Percentiles rank a stretch among this genome's conserved stretches.
These are phyloP conservation scores for Micromonas commoda DNA, from an alignment of 139 green algal genomes.

Conservation along the genomic window DNA sequence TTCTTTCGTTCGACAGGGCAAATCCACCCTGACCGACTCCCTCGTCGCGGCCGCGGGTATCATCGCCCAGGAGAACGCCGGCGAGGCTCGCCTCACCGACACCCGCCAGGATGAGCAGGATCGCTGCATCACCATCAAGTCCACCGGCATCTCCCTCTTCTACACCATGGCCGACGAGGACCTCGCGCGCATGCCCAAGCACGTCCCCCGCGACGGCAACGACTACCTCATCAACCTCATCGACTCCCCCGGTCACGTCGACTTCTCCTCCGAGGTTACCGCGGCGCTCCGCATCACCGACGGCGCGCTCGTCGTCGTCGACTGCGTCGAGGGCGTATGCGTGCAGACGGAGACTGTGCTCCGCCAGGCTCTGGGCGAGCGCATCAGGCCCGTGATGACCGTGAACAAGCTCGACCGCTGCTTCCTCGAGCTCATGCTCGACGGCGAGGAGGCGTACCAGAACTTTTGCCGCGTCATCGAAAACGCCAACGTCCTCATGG, in stretches of 20 bases:
- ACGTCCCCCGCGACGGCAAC: slow-evolving; percentile 65
- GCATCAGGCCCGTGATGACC: slow-evolving; percentile 95
- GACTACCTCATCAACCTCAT: slow-evolving; percentile 98
- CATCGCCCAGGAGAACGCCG: slow-evolving; percentile 84
- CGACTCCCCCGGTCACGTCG: slow-evolving; percentile 98
- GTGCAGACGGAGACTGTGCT: slow-evolving; percentile 99
- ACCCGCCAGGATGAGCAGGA: slow-evolving; percentile 97
- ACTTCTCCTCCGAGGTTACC: slow-evolving; percentile 99
- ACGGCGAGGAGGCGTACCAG: slow-evolving; percentile 90
- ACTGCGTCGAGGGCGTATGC: slow-evolving; percentile 99
- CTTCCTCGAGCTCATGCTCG: slow-evolving; percentile 92
- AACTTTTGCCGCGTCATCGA: slow-evolving; percentile 94
- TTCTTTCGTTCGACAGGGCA: slow-evolving; percentile 47
- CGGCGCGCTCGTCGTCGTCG: slow-evolving; percentile 96
- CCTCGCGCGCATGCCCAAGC: slow-evolving; percentile 50
- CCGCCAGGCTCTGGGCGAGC: slow-evolving; percentile 83
- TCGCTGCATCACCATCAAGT: slow-evolving; percentile 99
- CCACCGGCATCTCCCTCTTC: slow-evolving; percentile 98
- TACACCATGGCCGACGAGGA: slow-evolving; percentile 82
- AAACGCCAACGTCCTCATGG: slow-evolving; percentile 98
- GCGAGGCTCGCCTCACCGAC: slow-evolving; percentile 60
- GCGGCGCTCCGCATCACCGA: slow-evolving; percentile 98
- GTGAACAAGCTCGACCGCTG: slow-evolving; percentile 99
- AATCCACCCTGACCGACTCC: slow-evolving; percentile 95
- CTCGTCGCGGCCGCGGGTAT: slow-evolving; percentile 98